Conservation (phyloP, 768 basidiomycete genomes). For the Tylopilus intermedius region DNA sequence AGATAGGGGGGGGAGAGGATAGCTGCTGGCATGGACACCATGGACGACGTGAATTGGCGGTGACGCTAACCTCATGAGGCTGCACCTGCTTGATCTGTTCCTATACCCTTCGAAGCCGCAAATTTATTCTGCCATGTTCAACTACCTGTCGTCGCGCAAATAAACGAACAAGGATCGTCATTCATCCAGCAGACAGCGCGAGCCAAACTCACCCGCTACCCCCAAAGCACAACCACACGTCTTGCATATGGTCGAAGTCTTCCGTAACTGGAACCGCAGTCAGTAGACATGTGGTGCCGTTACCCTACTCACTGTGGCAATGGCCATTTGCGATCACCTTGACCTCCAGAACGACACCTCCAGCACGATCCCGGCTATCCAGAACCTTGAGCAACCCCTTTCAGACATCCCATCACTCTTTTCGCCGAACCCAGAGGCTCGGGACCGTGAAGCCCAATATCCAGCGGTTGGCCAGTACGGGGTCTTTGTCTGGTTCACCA, state of each 20-base stretch:
- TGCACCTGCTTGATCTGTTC: no score
- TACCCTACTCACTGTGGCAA: constrained; percentile 59
- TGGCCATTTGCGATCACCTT: constrained; percentile 91
- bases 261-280: constrained; percentile 60
- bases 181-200: not conserved
- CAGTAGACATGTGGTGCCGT: constrained; percentile 1
- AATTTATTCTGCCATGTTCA: no score
- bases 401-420: constrained; percentile 80
- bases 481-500: constrained; percentile 60
- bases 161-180: not conserved
- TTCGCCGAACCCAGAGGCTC: constrained; percentile 62
- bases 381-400: constrained; percentile 69
- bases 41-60: no score
- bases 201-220: constrained; percentile 62
- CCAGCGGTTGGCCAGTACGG: constrained; percentile 55
- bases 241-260: constrained; percentile 78
- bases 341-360: constrained; percentile 55
- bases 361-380: constrained; percentile 61
- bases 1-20: no score
- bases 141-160: no score
- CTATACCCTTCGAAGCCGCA: no score
- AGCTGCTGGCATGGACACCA: no score
- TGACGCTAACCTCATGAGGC: no score
- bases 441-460: constrained; percentile 59
- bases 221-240: constrained; percentile 89